Conservation (phyloP, 129 eudicot genomes). For the Scalesia atractyloides region DNA sequence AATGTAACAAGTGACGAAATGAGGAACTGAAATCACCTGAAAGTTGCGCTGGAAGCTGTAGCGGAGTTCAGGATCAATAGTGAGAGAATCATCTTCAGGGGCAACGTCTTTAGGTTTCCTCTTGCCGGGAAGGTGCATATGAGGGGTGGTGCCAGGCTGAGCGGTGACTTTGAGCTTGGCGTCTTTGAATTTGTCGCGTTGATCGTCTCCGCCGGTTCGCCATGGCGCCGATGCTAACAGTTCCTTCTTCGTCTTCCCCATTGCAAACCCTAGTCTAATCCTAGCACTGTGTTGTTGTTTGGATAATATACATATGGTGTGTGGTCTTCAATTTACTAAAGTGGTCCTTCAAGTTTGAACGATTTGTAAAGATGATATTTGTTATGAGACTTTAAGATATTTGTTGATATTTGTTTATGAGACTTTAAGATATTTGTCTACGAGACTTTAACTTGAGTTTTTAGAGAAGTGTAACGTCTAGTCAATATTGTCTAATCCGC, state of each 20-base stretch:
- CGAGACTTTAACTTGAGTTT: no score
- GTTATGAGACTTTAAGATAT: no score
- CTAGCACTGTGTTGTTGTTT: constrained; percentile 9
- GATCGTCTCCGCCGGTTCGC: constrained; percentile 55
- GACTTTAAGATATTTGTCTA: no score
- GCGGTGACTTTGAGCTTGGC: constrained; percentile 81
- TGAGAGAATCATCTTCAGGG: constrained; percentile 52
- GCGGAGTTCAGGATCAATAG: constrained; percentile 89
- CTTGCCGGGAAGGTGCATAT: constrained; percentile 88
- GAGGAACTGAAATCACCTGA: constrained; percentile 45
- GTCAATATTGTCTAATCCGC: no score
- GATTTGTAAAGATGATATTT: not conserved
- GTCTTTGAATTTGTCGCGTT: constrained; percentile 67
- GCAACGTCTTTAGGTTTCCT: constrained; percentile 33
- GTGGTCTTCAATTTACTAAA: not conserved
- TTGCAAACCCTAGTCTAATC: constrained; percentile 28
- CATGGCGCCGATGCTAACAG: constrained; percentile 91
- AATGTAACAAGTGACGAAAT: not conserved
- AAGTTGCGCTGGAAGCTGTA: constrained; percentile 95
- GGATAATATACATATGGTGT: constrained; percentile 13
- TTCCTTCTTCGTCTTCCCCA: constrained; percentile 85
- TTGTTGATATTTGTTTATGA: no score
- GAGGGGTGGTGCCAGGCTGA: constrained; percentile 78
- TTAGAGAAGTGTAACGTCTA: no score
- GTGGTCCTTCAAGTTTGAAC: not conserved